phyloP scores from a whole-genome alignment of 306 rosid genomes.

The Corylus americana region DNA sequence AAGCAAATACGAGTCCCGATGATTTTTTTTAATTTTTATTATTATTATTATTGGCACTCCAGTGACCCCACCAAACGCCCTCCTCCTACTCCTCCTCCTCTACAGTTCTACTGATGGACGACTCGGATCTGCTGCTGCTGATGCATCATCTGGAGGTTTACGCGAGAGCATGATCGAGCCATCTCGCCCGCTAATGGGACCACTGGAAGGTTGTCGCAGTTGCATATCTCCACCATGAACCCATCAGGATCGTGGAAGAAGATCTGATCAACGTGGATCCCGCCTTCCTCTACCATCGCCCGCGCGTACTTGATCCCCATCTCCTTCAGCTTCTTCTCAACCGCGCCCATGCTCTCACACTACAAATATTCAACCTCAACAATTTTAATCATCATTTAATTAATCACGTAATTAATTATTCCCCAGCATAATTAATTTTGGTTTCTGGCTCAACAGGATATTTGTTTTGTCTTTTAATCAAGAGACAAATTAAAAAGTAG shows the following conservation, averaged over 20 bases:
- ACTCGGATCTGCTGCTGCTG: slow-evolving; percentile 32
- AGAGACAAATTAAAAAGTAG: too few relatives aligned
- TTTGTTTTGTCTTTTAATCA: too few relatives aligned
- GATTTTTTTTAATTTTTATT: too few relatives aligned
- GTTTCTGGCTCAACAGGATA: too few relatives aligned
- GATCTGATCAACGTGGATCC: slow-evolving; percentile 71
- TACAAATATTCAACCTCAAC: neutral
- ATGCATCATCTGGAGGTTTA: slow-evolving; percentile 31
- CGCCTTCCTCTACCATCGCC: slow-evolving; percentile 79
- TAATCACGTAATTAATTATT: too few relatives aligned
- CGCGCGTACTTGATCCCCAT: slow-evolving; percentile 61
- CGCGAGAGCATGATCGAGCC: slow-evolving; percentile 41
- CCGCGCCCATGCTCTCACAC: slow-evolving; percentile 94
- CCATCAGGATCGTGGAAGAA: slow-evolving; percentile 98
- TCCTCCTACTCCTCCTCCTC: too few relatives aligned
- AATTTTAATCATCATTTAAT: too few relatives aligned
- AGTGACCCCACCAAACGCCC: neutral
- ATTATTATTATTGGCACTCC: neutral
- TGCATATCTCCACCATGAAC: slow-evolving; percentile 93
- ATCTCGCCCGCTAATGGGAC: slow-evolving; percentile 55
- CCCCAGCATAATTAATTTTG: neutral
- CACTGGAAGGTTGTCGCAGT: slow-evolving; percentile 85
- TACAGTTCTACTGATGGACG: neutral
- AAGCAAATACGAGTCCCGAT: too few relatives aligned
- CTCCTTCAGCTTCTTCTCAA: slow-evolving; percentile 84